Conservation (phyloP, 306 rosid genomes). For the Arachis stenosperma region DNA sequence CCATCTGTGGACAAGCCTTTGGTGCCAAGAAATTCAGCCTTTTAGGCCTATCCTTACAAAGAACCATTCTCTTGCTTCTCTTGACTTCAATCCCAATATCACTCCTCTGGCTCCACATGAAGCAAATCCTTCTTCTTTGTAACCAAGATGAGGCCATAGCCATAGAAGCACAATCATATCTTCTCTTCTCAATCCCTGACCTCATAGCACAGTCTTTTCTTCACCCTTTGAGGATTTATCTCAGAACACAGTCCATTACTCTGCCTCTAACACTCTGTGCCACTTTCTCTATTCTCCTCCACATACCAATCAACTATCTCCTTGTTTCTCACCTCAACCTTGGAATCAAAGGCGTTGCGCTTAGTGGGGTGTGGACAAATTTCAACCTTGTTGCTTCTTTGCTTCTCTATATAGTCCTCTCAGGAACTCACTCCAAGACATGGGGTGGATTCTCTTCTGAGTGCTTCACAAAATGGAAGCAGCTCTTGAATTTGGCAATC, state of each 20-base stretch:
- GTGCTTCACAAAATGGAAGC: constrained; percentile 61
- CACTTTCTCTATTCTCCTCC: constrained; percentile 62
- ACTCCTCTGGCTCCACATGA: constrained; percentile 77
- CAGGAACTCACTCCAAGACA: constrained; percentile 58
- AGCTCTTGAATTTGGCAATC: constrained; percentile 68
- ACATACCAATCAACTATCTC: constrained; percentile 74
- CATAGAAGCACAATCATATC: constrained; percentile 67
- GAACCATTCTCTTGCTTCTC: constrained; percentile 64
- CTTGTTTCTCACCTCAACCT: constrained; percentile 59
- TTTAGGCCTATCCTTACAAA: constrained; percentile 77
- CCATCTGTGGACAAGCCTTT: constrained; percentile 88
- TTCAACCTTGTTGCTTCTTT: constrained; percentile 68
- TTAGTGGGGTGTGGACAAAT: constrained; percentile 78
- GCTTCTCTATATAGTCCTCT: constrained; percentile 56
- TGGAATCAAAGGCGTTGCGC: constrained; percentile 82
- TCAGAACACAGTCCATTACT: constrained; percentile 79
- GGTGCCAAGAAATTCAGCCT: constrained; percentile 70
- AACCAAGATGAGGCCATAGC: constrained; percentile 78
- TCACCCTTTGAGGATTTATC: constrained; percentile 88
- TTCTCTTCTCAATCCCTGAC: constrained; percentile 85
- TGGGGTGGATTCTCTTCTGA: constrained; percentile 74
- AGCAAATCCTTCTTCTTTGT: constrained; percentile 61
- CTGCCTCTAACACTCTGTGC: constrained; percentile 86
- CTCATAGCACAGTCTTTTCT: constrained; percentile 79
- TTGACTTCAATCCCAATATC: constrained; percentile 75